Evolutionary conservation across 768 basidiomycete species (phyloP), one percentile per base, ranked within the genome.

Genomic region (Mycena crocata): DNA sequence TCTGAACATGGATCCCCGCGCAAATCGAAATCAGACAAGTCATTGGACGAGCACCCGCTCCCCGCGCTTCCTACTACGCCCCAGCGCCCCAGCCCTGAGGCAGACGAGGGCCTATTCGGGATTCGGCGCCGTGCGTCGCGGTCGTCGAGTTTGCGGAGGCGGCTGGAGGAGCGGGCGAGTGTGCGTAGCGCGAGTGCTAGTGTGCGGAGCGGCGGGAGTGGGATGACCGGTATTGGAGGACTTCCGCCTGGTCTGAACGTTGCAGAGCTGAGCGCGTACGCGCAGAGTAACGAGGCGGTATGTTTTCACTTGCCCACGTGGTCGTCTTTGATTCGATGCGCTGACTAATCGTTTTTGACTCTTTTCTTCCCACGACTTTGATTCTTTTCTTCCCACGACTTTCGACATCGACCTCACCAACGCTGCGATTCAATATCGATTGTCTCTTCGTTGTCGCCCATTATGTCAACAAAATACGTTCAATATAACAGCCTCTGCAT

Each of bases 401-500:
- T n/a, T n/a, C n/a, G n/a, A n/a, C n/a, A n/a, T n/a, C n/a, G n/a
- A n/a, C n/a, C n/a, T n/a, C n/a, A n/a, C n/a, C n/a, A n/a, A n/a
- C n/a, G n/a, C n/a, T n/a, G n/a, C n/a, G n/a, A n/a, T n/a, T n/a
- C n/a, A n/a, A n/a, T n/a, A n/a, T n/a, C n/a, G n/a, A n/a, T n/a
- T n/a, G n/a, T n/a, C n/a, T n/a, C n/a, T n/a, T n/a, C n/a, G n/a
- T n/a, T n/a, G n/a, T n/a, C n/a, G n/a, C n/a, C n/a, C n/a, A n/a
- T n/a, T n/a, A n/a, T n/a, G n/a, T n/a, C n/a, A n/a, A n/a, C n/a
- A n/a, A n/a, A n/a, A 52, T 14, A 52, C 26, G 1, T 23, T 5
- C 8, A 26, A 14, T 21, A 15, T 23, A 8, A 15, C 55, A 97
- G 96, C 95, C 95, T 5, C 81, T 94, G 15, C 90, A 93, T 62